A percentile compares a stretch with the other conserved stretches of the same genome.
Conservation (phyloP, 306 rosid species). For the Prunus mira region DNA sequence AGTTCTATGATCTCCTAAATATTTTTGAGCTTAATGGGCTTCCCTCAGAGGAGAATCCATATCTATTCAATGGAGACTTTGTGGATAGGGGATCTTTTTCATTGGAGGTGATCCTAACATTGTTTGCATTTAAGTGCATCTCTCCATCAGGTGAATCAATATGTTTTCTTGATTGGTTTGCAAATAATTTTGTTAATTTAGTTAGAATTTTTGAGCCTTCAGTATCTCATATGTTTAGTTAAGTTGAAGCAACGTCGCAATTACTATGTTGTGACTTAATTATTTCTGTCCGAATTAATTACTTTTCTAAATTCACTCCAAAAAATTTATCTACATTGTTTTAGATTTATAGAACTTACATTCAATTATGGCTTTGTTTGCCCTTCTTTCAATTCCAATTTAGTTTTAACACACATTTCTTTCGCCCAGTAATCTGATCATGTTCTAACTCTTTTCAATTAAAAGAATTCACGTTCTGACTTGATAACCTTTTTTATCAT, state of each 20-base stretch:
- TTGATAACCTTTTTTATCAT: slow-evolving; percentile 17
- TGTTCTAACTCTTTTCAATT: not conserved
- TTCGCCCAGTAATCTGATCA: not conserved
- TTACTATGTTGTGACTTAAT: not conserved
- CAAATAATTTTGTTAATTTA: not conserved
- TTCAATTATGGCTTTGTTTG: slow-evolving; percentile 1
- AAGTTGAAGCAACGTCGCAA: not conserved
- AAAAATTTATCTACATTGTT: not conserved
- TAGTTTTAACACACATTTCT: not conserved
- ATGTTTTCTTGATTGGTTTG: slow-evolving; percentile 1
- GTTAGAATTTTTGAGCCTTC: not conserved
- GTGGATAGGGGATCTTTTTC: slow-evolving; percentile 99
- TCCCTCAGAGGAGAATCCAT: slow-evolving; percentile 99
- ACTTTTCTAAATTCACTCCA: not conserved
- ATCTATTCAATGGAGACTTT: slow-evolving; percentile 95
- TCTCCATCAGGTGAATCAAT: slow-evolving; percentile 80
- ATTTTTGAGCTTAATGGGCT: slow-evolving; percentile 99
- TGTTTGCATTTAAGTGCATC: slow-evolving; percentile 98
- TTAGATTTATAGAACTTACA: not conserved
- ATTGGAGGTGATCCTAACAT: slow-evolving; percentile 90
- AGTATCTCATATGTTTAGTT: not conserved
- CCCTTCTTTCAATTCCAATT: not conserved
- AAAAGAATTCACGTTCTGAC: not conserved
- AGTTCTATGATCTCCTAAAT: slow-evolving; percentile 92
- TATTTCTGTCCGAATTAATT: not conserved